These are phyloP conservation scores for Cucumis cinereus DNA, from an alignment of 306 rosid species.

Conservation along the genomic window DNA sequence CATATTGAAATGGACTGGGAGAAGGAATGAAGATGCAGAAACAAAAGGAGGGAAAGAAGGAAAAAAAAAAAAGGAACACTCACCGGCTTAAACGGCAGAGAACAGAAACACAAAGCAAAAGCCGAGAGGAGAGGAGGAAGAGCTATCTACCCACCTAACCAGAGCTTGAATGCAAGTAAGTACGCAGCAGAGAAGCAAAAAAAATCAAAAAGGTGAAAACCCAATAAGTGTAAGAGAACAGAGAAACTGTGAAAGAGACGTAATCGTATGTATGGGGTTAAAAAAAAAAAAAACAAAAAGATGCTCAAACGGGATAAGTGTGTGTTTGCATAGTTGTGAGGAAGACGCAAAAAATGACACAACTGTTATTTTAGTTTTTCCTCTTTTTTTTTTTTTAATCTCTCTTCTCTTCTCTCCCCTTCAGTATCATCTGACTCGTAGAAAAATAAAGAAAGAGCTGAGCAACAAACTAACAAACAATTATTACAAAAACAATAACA, in stretches of 20 bases:
- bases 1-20: conserved; percentile 21
- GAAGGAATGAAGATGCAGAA: conserved; percentile 29
- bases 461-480: background rate
- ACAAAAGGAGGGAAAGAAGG: no score
- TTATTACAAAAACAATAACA: background rate
- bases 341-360: conserved; percentile 3
- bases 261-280: background rate
- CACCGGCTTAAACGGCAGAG: conserved; percentile 44
- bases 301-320: conserved; percentile 6
- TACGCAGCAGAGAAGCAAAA: conserved; percentile 12
- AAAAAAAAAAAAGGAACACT: background rate
- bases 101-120: conserved; percentile 14
- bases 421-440: background rate
- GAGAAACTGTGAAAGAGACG: background rate
- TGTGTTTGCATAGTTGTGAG: background rate
- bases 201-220: conserved; percentile 19
- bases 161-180: conserved; percentile 23
- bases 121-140: background rate
- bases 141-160: conserved; percentile 32
- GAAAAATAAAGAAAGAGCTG: background rate
- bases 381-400: no score
- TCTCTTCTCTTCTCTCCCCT: background rate
- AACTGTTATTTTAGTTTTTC: background rate
- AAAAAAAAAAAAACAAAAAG: conserved; percentile 7
- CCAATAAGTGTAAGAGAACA: conserved; percentile 1